Evolutionary conservation across 192 early-diverging fungal species (phyloP).

Genomic region (Glomus cerebriforme): DNA sequence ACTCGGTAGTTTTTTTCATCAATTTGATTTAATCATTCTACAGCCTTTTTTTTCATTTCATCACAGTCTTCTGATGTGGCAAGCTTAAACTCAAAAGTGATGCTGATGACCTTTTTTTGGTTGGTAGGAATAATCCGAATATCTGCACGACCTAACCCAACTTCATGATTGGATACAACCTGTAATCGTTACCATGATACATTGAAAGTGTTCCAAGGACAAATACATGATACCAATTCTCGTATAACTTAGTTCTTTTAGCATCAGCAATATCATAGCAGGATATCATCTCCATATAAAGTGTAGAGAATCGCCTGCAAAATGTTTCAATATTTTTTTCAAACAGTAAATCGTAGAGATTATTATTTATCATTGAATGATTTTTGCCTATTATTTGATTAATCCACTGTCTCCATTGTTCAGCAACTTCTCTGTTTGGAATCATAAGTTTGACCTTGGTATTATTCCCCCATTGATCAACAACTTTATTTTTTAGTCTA

Average conservation of each 20-base stretch:
- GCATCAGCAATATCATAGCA: background rate
- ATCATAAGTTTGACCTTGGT: background rate
- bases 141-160: conserved; percentile 15
- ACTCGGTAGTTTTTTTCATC: background rate
- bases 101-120: background rate
- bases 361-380: background rate
- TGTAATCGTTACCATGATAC: background rate
- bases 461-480: background rate
- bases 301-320: background rate
- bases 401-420: conserved; percentile 15
- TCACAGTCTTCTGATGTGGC: background rate
- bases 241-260: no score
- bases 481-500: background rate
- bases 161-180: conserved; percentile 9
- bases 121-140: background rate
- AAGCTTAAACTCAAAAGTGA: conserved; percentile 20
- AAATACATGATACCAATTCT: no score
- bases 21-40: background rate
- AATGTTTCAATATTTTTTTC: background rate
- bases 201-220: no score
- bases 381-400: background rate
- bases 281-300: background rate
- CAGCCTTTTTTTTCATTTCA: background rate
- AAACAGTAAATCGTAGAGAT: no score
- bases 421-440: conserved; percentile 24